A percentile compares a stretch with the other conserved stretches of the same genome.
Conservation (phyloP, 2,329 filamentous ascomycete species). For the Cladosporium velox region DNA sequence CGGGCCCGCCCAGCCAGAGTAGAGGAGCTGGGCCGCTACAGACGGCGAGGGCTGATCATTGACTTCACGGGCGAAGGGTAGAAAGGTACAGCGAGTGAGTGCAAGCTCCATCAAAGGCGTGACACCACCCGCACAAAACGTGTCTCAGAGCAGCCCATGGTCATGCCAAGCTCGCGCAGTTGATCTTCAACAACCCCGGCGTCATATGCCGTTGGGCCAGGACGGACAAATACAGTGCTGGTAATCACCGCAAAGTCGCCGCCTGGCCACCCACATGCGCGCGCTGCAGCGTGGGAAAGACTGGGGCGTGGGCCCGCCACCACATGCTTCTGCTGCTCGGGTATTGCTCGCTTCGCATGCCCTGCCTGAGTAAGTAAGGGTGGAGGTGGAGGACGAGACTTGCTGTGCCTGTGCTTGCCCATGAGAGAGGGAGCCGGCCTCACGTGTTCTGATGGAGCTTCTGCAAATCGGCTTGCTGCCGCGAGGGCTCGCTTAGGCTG, state of each 20-base stretch:
- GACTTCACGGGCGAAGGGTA: conserved; percentile 11
- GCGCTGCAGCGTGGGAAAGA: conserved; percentile 9
- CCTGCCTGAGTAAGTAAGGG: background rate
- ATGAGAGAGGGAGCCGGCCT: background rate
- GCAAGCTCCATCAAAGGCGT: background rate
- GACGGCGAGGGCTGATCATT: conserved; percentile 1
- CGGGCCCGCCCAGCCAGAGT: background rate
- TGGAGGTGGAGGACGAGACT: background rate
- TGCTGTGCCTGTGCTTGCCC: background rate
- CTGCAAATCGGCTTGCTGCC: conserved; percentile 7
- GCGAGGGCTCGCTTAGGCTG: conserved; percentile 12
- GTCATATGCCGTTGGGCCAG: background rate
- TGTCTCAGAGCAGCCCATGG: conserved; percentile 7
- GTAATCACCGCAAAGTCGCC: conserved; percentile 8
- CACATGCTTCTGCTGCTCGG: background rate
- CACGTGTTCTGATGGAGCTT: conserved; percentile 2
- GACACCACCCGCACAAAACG: background rate
- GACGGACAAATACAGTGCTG: background rate
- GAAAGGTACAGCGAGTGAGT: background rate
- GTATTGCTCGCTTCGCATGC: conserved; percentile 5
- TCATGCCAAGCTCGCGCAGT: background rate
- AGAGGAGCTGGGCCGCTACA: background rate
- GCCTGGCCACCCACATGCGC: background rate
- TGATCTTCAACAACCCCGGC: background rate
- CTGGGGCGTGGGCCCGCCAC: background rate